Conservation (phyloP, 805 yeast species). For the Candida boleticola region DNA sequence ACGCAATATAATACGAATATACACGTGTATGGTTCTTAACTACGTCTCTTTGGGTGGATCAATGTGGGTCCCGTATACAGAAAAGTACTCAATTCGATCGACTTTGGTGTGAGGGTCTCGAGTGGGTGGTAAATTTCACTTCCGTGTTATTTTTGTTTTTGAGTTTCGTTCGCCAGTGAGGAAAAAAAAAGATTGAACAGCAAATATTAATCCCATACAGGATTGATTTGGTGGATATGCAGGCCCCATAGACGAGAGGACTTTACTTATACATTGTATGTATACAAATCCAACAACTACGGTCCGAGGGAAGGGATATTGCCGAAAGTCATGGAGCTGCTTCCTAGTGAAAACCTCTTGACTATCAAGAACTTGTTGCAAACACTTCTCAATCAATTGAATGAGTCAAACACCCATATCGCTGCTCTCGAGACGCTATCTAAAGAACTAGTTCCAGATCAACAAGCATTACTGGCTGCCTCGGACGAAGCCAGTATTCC, state of each 20-base stretch:
- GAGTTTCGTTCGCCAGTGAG: conserved; percentile 7
- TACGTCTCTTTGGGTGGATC: too few species aligned
- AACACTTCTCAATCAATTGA: conserved; percentile 16
- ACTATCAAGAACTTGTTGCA: conserved; percentile 14
- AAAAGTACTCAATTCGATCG: too few species aligned
- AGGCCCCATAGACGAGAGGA: too few species aligned
- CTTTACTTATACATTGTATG: too few species aligned
- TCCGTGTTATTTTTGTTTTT: neutral
- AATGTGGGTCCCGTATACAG: too few species aligned
- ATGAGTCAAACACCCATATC: conserved; percentile 19
- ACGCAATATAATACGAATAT: too few species aligned
- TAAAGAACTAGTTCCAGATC: conserved; percentile 16
- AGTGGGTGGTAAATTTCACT: too few species aligned
- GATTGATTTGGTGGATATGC: too few species aligned
- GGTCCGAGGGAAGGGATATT: too few species aligned
- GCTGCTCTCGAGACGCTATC: conserved; percentile 16
- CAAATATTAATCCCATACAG: neutral
- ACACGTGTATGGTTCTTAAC: too few species aligned
- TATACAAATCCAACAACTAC: too few species aligned
- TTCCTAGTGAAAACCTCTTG: conserved; percentile 2
- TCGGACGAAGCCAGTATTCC: neutral
- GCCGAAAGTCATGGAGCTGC: conserved; percentile 2
- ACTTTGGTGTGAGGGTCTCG: too few species aligned
- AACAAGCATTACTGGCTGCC: neutral
- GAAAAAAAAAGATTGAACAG: conserved; percentile 11